Base-by-base conservation (phyloP, 352 stramenopile genomes). In the Globisporangium heterothallicum region DNA sequence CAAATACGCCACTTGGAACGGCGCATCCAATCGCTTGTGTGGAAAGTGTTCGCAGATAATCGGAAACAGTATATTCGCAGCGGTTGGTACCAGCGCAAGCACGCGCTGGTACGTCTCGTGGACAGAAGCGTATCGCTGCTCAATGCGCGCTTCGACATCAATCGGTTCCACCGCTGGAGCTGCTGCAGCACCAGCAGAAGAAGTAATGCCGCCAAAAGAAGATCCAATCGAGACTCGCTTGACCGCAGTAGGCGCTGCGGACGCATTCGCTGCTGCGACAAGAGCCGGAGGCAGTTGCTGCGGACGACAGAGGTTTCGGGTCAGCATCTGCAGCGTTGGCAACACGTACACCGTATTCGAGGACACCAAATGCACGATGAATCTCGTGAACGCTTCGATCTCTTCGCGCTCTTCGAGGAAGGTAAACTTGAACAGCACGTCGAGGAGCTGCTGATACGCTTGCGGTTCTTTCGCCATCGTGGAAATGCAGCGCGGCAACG, bases 371-470 rank as follows among this genome's bases (percentile, higher is more conserved):
- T 94, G 78, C 21, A 87, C 68, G 38, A 94, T 56, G 42, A 94
- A 85, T 27, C 55, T 65, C 42, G 66, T 76, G 62, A 88, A 94
- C 35, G 85, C 78, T 16, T 79, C 69, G 38, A 84, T 72, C 62
- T 92, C 74, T 21, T 59, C 57, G 10, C 54, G 42, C 53, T 84
- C 74, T 9, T 64, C 63, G 13, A 91, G 49, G 22, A 90, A 72
- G 38, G 88, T 70, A 62, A 88, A 87, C 64, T 87, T 89, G 63
- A 92, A 94, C 42, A 94, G 70, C 26, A 76, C 77, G 52, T 94
- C 75, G 42, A 94, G 62, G 43, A 94, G 58, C 42, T 73, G 63
- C 30, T 78, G 72, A 50, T 84, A 94, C 7, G 79, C 79, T 32
- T 78, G 64, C 27, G 80, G 70, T 51, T 90, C 81, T n/a, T 63